These are phyloP conservation scores for Xerocomus spinulosus DNA, from an alignment of 768 basidiomycete genomes.

Conservation along the genomic window DNA sequence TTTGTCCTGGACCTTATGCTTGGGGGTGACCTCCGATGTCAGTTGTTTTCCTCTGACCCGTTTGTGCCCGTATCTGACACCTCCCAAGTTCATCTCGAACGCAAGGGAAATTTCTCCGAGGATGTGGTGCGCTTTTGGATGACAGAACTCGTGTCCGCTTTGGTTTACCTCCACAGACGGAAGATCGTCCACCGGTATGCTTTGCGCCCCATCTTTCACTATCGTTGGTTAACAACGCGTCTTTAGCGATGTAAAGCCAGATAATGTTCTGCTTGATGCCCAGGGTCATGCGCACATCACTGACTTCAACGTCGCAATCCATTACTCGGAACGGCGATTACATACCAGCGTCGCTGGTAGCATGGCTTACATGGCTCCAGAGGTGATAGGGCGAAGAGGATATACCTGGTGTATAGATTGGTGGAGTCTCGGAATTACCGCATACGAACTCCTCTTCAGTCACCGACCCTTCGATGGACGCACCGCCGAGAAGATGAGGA, in stretches of 20 bases:
- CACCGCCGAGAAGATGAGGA: constrained; percentile 82
- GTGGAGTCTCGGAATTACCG: constrained; percentile 92
- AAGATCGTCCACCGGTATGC: constrained; percentile 91
- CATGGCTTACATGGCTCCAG: constrained; percentile 99
- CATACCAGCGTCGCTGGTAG: constrained; percentile 95
- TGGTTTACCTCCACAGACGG: constrained; percentile 87
- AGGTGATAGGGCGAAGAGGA: constrained; percentile 87
- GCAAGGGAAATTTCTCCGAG: constrained; percentile 62
- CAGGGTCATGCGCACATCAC: constrained; percentile 94
- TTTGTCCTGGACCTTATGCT: constrained; percentile 97
- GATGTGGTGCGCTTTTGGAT: constrained; percentile 80
- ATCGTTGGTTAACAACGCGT: constrained; percentile 7
- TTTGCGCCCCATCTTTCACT: background rate
- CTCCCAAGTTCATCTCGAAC: constrained; percentile 74
- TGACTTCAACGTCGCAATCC: constrained; percentile 98
- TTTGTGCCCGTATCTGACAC: background rate
- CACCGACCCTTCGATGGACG: constrained; percentile 87
- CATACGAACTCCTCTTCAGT: constrained; percentile 84
- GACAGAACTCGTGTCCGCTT: constrained; percentile 78
- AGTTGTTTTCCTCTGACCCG: constrained; percentile 28
- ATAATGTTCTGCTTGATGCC: constrained; percentile 94
- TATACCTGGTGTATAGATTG: constrained; percentile 93
- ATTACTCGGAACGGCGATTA: constrained; percentile 84
- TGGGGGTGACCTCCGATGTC: constrained; percentile 89
- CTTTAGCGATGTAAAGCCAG: constrained; percentile 88